Conservation (phyloP, 129 eudicot genomes). For the Oenanthe sinensis region DNA sequence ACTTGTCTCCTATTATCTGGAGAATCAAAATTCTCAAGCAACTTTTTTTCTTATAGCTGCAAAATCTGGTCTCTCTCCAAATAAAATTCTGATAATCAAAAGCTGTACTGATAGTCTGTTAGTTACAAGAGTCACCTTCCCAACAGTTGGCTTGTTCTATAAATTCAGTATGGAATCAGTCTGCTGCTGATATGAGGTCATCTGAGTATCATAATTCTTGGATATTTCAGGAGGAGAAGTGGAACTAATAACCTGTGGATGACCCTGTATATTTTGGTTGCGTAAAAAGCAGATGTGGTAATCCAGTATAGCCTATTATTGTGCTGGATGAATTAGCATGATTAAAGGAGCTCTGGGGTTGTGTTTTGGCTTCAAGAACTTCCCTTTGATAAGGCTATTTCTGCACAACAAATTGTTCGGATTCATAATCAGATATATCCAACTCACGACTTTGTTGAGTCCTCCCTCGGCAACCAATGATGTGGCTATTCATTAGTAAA, state of each 20-base stretch:
- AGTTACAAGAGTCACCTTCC: slow-evolving; percentile 1
- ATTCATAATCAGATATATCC: slow-evolving; percentile 6
- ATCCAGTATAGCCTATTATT: slow-evolving; percentile 47
- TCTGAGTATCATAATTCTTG: background rate
- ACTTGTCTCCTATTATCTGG: slow-evolving; percentile 32
- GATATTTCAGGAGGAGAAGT: slow-evolving; percentile 8
- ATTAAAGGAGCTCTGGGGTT: background rate
- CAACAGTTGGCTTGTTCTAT: background rate
- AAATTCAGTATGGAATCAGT: background rate
- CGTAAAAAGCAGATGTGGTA: slow-evolving; percentile 58
- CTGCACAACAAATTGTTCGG: slow-evolving; percentile 20
- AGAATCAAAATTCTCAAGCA: slow-evolving; percentile 45
- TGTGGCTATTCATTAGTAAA: slow-evolving; percentile 27
- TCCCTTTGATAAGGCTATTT: slow-evolving; percentile 40
- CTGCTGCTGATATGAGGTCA: slow-evolving; percentile 16
- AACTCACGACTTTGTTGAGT: slow-evolving; percentile 17
- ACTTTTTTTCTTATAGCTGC: slow-evolving; percentile 48
- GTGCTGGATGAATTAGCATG: slow-evolving; percentile 32
- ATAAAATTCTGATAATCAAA: slow-evolving; percentile 21
- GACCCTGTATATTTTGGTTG: slow-evolving; percentile 46
- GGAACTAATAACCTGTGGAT: slow-evolving; percentile 22
- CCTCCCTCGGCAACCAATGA: slow-evolving; percentile 32
- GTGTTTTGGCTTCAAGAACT: slow-evolving; percentile 18
- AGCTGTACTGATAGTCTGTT: background rate
- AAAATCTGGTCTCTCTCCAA: slow-evolving; percentile 44